Base-by-base conservation (phyloP, 2,329 filamentous ascomycete species). In the Phialemoniopsis sp. region DNA sequence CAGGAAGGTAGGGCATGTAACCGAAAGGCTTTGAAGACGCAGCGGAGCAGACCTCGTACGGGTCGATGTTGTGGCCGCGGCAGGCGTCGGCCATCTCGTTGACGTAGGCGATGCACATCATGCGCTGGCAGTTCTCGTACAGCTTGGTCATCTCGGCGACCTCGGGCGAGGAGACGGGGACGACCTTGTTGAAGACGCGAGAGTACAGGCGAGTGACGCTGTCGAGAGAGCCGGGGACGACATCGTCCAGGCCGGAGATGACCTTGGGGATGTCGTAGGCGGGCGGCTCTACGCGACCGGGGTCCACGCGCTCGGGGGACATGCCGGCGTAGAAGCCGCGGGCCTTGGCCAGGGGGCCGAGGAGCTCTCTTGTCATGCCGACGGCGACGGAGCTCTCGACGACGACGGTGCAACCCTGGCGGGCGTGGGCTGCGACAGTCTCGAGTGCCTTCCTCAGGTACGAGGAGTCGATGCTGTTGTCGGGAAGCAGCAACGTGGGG, bases 131-230 rank as follows among this genome's bases (percentile, higher is more conserved):
- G 50, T 78, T 78, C 43, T 78, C 73, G 48, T 76, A 78, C 12
- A 78, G 56, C 55, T 78, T 78, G 45, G 67, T 72, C 70, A 78
- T 76, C 53, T 78, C 74, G 2, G 74, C 74, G 2, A 76, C 72
- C 47, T 78, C 74, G 2, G 73, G 72, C 21, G 54, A 57, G 10
- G 69, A 71, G 21, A 77, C 72, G 0, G 67, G 61, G 7, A 76
- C 59, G 6, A 77, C 58, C 0, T 55, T 51, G 36, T 73, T 59
- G 44, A 76, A 77, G 2, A 66, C 68, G n/a, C 54, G 49, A 3
- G 57, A 57, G 50, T 78, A 78, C 4, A 77, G 52, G 7, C 53
- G 47, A 7, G 52, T 43, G 38, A 78, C 74, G 28, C 60, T 56
- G 8, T 62, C 50, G 3, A 73, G 55, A 0, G 72, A 73, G 10